Conservation (phyloP, 1,139 yeast species). For the Geotrichum australiense region DNA sequence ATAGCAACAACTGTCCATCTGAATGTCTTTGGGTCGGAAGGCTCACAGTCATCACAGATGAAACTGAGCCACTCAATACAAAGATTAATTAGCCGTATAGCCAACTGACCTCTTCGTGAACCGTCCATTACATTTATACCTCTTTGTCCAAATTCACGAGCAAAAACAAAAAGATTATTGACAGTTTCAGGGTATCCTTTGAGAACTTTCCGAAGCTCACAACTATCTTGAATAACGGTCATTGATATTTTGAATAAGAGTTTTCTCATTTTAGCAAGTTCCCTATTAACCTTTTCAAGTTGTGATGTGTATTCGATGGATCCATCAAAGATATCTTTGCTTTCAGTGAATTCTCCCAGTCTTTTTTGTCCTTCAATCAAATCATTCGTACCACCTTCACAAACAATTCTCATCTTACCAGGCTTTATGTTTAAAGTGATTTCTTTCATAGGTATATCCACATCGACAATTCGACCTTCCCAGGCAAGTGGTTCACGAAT, state of each 20-base stretch:
- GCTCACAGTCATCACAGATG: constrained; percentile 89
- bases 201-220: constrained; percentile 39
- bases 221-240: constrained; percentile 58
- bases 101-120: constrained; percentile 58
- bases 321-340: constrained; percentile 44
- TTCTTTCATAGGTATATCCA: constrained; percentile 40
- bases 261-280: constrained; percentile 59
- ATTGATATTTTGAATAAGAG: constrained; percentile 65
- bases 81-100: constrained; percentile 64
- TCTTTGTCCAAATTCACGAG: constrained; percentile 76
- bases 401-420: constrained; percentile 65
- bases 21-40: constrained; percentile 84
- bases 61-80: constrained; percentile 90
- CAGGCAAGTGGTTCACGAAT: constrained; percentile 84
- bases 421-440: constrained; percentile 41
- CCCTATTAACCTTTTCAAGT: constrained; percentile 64
- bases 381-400: constrained; percentile 53
- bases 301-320: constrained; percentile 61
- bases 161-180: constrained; percentile 69
- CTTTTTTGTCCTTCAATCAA: constrained; percentile 43
- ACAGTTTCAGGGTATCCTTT: constrained; percentile 61
- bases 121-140: constrained; percentile 61
- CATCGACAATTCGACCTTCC: constrained; percentile 72
- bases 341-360: constrained; percentile 1
- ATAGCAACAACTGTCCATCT: constrained; percentile 94